Evolutionary conservation across 495 filamentous ascomycete genomes (phyloP).

Genomic region (Penicillium silybi): DNA sequence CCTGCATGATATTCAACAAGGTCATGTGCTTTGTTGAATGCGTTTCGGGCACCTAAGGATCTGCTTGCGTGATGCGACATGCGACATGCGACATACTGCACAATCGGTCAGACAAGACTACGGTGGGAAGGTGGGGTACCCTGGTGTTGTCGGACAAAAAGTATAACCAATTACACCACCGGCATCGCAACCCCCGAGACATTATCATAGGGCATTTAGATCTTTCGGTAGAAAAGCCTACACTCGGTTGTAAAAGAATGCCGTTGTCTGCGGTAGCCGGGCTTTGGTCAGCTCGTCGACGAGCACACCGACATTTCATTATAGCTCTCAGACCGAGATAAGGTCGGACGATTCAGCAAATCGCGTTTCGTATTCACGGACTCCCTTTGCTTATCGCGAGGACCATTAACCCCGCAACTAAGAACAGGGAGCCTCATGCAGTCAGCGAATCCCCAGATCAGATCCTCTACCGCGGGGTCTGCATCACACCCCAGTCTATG

Average conservation of each 20-base stretch:
- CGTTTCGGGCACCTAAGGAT: constrained; percentile 1
- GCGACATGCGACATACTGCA: constrained; percentile 15
- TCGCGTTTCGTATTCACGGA: not conserved
- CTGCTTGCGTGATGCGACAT: constrained; percentile 12
- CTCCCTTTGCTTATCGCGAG: constrained; percentile 1
- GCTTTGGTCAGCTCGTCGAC: not conserved
- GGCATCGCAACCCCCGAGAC: not conserved
- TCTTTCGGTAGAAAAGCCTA: not conserved
- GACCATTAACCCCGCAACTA: constrained; percentile 5
- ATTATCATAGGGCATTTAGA: not conserved
- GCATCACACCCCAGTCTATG: not conserved
- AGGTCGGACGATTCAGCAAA: not conserved
- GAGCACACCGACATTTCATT: constrained; percentile 7
- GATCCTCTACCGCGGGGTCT: not conserved
- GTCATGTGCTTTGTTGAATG: constrained; percentile 13
- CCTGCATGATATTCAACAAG: constrained; percentile 10
- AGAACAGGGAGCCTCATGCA: constrained; percentile 14
- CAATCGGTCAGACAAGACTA: not conserved
- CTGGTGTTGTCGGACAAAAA: not conserved
- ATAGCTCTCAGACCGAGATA: constrained; percentile 1
- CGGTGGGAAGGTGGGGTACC: not conserved
- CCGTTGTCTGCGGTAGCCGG: not conserved
- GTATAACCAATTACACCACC: not conserved
- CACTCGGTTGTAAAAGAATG: not conserved
- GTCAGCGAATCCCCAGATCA: constrained; percentile 1